A percentile compares a stretch with the other conserved stretches of the same genome.
phyloP scores from a whole-genome alignment of 176 grass and related monocot species.

The Carex cristatella region DNA sequence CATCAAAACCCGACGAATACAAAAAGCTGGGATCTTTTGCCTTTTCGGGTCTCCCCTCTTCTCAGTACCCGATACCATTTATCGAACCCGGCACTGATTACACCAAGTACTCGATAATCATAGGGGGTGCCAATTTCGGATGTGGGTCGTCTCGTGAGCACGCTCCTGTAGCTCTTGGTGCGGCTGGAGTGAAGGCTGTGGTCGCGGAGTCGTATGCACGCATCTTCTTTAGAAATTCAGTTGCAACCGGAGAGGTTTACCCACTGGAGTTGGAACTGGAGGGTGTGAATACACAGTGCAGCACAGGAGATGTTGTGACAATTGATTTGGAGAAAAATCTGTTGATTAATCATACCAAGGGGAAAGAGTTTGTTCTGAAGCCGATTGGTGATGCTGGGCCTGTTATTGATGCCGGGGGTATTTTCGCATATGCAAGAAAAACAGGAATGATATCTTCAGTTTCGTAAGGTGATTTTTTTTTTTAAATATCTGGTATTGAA shows the following conservation, averaged over 20 bases:
- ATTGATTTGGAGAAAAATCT: slow-evolving; percentile 56
- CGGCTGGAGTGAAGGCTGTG: slow-evolving; percentile 53
- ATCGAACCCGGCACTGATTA: slow-evolving; percentile 40
- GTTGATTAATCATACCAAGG: slow-evolving; percentile 74
- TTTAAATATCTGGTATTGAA: not conserved
- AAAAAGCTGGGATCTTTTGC: slow-evolving; percentile 82
- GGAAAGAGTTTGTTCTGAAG: slow-evolving; percentile 88
- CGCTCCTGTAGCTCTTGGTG: slow-evolving; percentile 86
- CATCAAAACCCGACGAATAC: slow-evolving; percentile 92
- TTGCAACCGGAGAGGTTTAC: slow-evolving; percentile 90
- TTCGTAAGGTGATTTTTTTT: slow-evolving; percentile 36
- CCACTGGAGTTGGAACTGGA: slow-evolving; percentile 51
- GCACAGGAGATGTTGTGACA: slow-evolving; percentile 69
- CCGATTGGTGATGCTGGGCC: slow-evolving; percentile 93
- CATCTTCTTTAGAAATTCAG: slow-evolving; percentile 90
- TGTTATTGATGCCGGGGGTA: slow-evolving; percentile 83
- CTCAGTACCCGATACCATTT: slow-evolving; percentile 52
- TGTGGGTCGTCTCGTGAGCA: slow-evolving; percentile 96
- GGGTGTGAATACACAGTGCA: slow-evolving; percentile 62
- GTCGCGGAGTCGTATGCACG: slow-evolving; percentile 72
- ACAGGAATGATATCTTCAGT: slow-evolving; percentile 78
- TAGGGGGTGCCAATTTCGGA: slow-evolving; percentile 80
- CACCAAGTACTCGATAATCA: slow-evolving; percentile 45
- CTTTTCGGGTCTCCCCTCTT: slow-evolving; percentile 55
- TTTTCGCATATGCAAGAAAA: slow-evolving; percentile 90